Evolutionary conservation across 2,329 filamentous ascomycete species (phyloP), one percentile per base, ranked within the genome.

Genomic region (Ceratocystis lukuohia): DNA sequence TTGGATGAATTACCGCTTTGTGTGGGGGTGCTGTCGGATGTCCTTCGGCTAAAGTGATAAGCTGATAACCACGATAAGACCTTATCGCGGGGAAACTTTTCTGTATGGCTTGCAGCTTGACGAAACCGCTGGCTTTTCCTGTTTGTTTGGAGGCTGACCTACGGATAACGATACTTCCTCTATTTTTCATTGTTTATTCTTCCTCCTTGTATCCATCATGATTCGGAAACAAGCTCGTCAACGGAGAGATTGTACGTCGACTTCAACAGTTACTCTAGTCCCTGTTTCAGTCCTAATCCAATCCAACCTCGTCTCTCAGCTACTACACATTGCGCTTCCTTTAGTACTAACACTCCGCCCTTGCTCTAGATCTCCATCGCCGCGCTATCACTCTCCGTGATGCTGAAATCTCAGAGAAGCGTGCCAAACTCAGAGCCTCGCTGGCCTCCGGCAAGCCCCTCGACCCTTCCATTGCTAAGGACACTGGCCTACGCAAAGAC

Each of bases 381-480:
- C 87, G 89, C 73, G 93, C 94, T 46, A 82, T 96, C 67, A 87
- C 91, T 25, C 83, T 96, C 56, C 87, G 88, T 71, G 91, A 96
- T 78, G 93, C 93, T 69, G 93, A 96, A 73, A 95, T 95, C 70
- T 89, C 88, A 67, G 90, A 96, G 75, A 96, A 96, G 76, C 82
- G 93, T 72, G 88, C 92, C 48, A 89, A 95, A 74, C 79, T 99
- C 65, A 88, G 92, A 74, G 85, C 87, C 44, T 91, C 92, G 8
- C 81, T 97, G 63, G 93, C 94, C 25, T 90, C 89, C 8, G 94
- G 94, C 70, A 96, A 94, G 74, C 88, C 91, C 7, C 78, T 96
- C 61, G 88, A 93, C 71, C 84, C 88, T 28, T 80, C 83, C 45
- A 89, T 97, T 70, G 91, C 92, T 66, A 88, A 96, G 73, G 93